Evolutionary conservation across 495 filamentous ascomycete species (phyloP).

Genomic region (Aspergillus conjunctus): DNA sequence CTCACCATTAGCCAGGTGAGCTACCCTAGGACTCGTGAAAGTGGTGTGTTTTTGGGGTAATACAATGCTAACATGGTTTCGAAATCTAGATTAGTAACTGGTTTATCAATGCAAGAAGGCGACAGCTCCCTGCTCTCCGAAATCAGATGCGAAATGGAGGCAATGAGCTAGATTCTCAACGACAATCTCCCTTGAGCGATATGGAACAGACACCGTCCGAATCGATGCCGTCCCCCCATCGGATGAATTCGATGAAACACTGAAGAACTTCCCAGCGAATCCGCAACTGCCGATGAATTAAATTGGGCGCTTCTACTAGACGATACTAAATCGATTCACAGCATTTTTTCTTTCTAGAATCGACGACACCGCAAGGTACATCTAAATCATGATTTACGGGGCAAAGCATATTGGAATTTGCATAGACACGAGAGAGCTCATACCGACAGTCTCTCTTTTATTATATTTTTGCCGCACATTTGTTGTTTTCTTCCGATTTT

Average conservation of each 20-base stretch:
- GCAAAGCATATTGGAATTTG: slow-evolving; percentile 25
- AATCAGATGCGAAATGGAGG: slow-evolving; percentile 53
- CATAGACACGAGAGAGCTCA: slow-evolving; percentile 31
- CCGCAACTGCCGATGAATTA: neutral
- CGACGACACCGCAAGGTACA: slow-evolving; percentile 18
- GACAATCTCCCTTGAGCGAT: slow-evolving; percentile 50
- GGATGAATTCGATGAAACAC: slow-evolving; percentile 12
- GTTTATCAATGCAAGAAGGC: slow-evolving; percentile 90
- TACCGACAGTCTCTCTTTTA: slow-evolving; percentile 21
- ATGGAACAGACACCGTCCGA: slow-evolving; percentile 40
- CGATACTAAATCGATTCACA: neutral
- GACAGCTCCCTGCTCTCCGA: slow-evolving; percentile 70
- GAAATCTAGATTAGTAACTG: slow-evolving; percentile 79
- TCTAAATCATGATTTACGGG: slow-evolving; percentile 33
- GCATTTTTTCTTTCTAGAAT: neutral
- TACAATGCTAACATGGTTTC: neutral
- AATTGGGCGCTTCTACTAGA: neutral
- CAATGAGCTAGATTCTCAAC: slow-evolving; percentile 36
- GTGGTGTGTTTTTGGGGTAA: neutral
- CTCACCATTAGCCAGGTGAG: slow-evolving; percentile 78
- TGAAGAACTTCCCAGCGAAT: neutral
- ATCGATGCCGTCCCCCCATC: slow-evolving; percentile 38
- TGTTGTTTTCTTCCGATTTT: slow-evolving; percentile 11
- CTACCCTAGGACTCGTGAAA: neutral
- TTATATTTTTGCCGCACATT: neutral